Percentiles rank a stretch among this genome's conserved stretches.
Conservation (phyloP, 1,139 yeast species). For the Geotrichum aggregatum region DNA sequence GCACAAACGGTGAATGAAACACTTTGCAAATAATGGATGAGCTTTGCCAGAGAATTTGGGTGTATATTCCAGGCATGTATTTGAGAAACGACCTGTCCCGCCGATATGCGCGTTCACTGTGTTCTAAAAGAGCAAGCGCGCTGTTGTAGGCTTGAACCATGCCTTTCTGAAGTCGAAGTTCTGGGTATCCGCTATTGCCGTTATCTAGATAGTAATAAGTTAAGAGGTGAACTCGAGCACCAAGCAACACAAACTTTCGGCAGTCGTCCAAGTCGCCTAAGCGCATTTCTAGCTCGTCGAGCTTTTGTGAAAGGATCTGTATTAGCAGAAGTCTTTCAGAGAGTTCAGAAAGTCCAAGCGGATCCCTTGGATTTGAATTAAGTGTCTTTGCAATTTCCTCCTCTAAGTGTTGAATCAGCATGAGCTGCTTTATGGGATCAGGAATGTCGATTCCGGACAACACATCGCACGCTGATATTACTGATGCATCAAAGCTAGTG, state of each 20-base stretch:
- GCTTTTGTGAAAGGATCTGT: conserved; percentile 61
- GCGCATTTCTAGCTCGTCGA: conserved; percentile 68
- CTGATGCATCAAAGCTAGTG: conserved; percentile 75
- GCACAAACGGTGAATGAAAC: conserved; percentile 66
- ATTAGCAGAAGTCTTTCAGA: conserved; percentile 70
- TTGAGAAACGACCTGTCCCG: conserved; percentile 60
- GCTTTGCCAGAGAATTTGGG: conserved; percentile 39
- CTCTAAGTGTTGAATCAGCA: conserved; percentile 78
- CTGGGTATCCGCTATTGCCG: conserved; percentile 41
- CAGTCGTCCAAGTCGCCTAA: conserved; percentile 52
- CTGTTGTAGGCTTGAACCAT: conserved; percentile 74
- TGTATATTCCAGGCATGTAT: conserved; percentile 79
- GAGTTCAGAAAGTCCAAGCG: conserved; percentile 58
- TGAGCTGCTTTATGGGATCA: conserved; percentile 61
- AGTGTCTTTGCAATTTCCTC: conserved; percentile 77
- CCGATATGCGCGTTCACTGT: conserved; percentile 51
- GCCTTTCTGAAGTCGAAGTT: conserved; percentile 67
- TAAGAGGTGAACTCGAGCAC: conserved; percentile 72
- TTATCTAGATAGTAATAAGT: conserved; percentile 77
- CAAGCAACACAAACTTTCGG: conserved; percentile 61
- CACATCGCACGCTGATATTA: conserved; percentile 51
- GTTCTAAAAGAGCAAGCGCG: conserved; percentile 64
- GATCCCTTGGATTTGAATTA: conserved; percentile 66
- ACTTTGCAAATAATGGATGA: conserved; percentile 78
- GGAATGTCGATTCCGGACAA: conserved; percentile 49